phyloP scores from a whole-genome alignment of 2,329 filamentous ascomycete species.

The Aspergillus puulaauensis region DNA sequence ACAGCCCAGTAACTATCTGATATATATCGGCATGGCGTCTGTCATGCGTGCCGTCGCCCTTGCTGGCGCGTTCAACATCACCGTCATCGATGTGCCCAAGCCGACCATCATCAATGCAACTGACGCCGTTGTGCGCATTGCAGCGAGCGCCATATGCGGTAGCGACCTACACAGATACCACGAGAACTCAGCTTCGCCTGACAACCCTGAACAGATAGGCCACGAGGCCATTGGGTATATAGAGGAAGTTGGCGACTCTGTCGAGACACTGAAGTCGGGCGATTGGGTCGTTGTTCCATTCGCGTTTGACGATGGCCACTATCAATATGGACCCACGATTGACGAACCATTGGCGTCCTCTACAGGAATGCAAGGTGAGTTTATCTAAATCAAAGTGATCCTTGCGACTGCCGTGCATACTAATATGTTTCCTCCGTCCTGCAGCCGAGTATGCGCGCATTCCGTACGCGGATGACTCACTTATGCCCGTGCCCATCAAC shows the following conservation, averaged over 20 bases:
- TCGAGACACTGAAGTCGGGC: slow-evolving; percentile 16
- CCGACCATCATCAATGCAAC: background rate
- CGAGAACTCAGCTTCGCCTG: slow-evolving; percentile 20
- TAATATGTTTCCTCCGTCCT: too few species aligned
- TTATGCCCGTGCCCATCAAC: slow-evolving; percentile 17
- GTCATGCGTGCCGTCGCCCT: background rate
- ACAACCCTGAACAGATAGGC: slow-evolving; percentile 21
- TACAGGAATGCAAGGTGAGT: background rate
- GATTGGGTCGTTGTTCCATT: slow-evolving; percentile 23
- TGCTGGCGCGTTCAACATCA: background rate
- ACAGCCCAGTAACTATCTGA: too few species aligned
- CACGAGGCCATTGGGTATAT: slow-evolving; percentile 23
- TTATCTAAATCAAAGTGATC: too few species aligned
- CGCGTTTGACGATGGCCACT: slow-evolving; percentile 13
- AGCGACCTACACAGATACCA: slow-evolving; percentile 31
- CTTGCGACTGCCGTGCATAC: too few species aligned
- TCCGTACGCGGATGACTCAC: slow-evolving; percentile 16
- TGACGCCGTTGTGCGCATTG: background rate
- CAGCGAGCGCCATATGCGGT: background rate
- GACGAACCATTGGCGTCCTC: too few species aligned
- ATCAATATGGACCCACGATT: background rate
- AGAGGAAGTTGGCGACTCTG: slow-evolving; percentile 15
- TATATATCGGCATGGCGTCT: background rate
- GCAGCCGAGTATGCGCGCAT: slow-evolving; percentile 20
- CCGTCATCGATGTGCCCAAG: background rate